These are phyloP conservation scores for Apiospora hydei DNA, from an alignment of 2,329 filamentous ascomycete genomes.

Conservation along the genomic window DNA sequence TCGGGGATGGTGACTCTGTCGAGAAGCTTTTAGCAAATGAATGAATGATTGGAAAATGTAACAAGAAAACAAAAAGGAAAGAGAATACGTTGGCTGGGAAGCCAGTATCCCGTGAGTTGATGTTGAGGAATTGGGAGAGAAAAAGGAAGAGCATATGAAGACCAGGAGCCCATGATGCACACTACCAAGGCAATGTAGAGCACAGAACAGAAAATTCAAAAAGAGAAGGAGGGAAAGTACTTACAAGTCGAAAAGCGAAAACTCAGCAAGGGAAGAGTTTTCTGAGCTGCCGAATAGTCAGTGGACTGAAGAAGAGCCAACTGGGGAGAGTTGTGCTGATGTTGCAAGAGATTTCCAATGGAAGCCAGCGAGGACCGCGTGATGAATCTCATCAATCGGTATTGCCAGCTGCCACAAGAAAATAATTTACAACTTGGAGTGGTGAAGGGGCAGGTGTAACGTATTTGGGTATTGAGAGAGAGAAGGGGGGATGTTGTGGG, in stretches of 20 bases:
- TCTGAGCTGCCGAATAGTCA: not conserved
- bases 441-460: not conserved
- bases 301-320: slow-evolving; percentile 7
- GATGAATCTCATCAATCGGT: not conserved
- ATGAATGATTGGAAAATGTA: not conserved
- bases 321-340: not conserved
- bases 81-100: not conserved
- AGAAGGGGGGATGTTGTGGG: not conserved
- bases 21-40: not conserved
- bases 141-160: not conserved
- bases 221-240: not conserved
- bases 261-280: not conserved
- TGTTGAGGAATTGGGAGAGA: not conserved
- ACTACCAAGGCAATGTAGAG: not conserved
- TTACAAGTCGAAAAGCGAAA: not conserved
- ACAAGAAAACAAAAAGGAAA: not conserved
- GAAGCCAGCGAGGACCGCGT: not conserved
- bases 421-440: not conserved
- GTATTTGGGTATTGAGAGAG: not conserved
- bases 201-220: not conserved
- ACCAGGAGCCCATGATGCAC: not conserved
- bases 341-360: not conserved
- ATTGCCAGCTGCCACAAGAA: not conserved
- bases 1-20: not conserved
- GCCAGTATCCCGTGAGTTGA: not conserved